Conservation (phyloP, 176 grass and related monocot genomes). For the Triticum urartu region DNA sequence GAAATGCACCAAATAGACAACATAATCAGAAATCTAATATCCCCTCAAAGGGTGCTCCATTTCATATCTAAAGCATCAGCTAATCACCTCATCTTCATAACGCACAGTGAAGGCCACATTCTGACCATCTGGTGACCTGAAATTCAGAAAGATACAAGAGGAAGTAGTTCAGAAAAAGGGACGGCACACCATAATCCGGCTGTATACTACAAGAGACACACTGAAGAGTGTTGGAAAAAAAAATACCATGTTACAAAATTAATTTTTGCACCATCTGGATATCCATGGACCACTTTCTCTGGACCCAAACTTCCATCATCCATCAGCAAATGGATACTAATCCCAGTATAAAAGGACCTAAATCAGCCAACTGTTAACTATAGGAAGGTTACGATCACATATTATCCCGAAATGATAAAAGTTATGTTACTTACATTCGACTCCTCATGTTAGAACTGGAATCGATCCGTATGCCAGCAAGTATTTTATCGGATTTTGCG, state of each 20-base stretch:
- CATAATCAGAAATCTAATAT: constrained; percentile 19
- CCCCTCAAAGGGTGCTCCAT: neutral
- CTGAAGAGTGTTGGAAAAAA: neutral
- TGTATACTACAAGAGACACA: neutral
- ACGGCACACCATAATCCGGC: neutral
- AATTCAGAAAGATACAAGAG: constrained; percentile 1
- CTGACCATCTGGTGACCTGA: constrained; percentile 73
- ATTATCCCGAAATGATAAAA: neutral
- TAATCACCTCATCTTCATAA: constrained; percentile 63
- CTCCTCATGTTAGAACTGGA: constrained; percentile 57
- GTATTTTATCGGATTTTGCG: constrained; percentile 65
- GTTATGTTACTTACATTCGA: constrained; percentile 57
- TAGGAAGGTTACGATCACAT: neutral
- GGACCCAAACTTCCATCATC: constrained; percentile 74
- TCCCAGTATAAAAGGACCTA: constrained; percentile 81
- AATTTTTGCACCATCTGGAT: constrained; percentile 62
- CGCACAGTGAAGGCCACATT: constrained; percentile 67
- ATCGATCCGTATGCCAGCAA: constrained; percentile 78
- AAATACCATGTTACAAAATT: constrained; percentile 88
- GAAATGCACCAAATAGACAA: constrained; percentile 10
- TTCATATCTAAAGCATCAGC: constrained; percentile 27
- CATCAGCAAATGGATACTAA: constrained; percentile 61
- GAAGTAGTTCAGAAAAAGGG: neutral
- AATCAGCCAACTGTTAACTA: neutral
- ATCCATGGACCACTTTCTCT: constrained; percentile 65